Base-by-base conservation (phyloP, 768 basidiomycete species). In the Lyophyllum semitale region DNA sequence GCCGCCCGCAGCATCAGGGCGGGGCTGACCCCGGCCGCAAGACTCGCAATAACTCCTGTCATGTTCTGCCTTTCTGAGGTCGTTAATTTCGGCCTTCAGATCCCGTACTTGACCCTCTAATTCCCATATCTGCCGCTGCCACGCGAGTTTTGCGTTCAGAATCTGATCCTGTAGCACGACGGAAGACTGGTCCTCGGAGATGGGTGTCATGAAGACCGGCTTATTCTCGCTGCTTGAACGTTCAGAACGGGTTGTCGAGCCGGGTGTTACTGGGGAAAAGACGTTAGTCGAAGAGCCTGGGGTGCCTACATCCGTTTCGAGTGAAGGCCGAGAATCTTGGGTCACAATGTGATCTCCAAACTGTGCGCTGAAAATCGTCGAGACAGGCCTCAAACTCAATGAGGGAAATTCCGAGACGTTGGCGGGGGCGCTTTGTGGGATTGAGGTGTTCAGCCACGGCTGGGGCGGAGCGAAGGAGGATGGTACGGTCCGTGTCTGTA, bases 51-150 rank as follows among this genome's bases (percentile, higher is more conserved):
- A 82, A 9, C 64, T 65, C 22, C 63, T 66, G 45, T 73, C 73
- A 43, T 71, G 67, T 7, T 61, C 66, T 15, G 61, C 66, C 25
- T 69, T 70, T 44, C 78, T 82, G 38, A 85, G 69, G 23, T 77
- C 80, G 30, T 87, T 84, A 30, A 93, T 66, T 66, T 92, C 88
- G 18, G 80, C 76, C 59, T 88, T 85, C 54, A 93, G 73, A 65
- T 87, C 85, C 45, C 81, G 81, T 42, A 93, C 80, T 65, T 89
- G 87, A 12, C 82, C 80, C 64, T 89, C 89, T 48, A 93, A 72
- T 63, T 91, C 90, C 85, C 81, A 84, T 48, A 91, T 79, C 55
- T 88, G 85, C 54, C 76, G 80, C 63, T 89, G 87, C 86, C 87
- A 91, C 20, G 80, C 81, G 59, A 79, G 78, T 51, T 85, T 84